Conservation (phyloP, 805 yeast genomes). For the Myxozyma sirexii region DNA sequence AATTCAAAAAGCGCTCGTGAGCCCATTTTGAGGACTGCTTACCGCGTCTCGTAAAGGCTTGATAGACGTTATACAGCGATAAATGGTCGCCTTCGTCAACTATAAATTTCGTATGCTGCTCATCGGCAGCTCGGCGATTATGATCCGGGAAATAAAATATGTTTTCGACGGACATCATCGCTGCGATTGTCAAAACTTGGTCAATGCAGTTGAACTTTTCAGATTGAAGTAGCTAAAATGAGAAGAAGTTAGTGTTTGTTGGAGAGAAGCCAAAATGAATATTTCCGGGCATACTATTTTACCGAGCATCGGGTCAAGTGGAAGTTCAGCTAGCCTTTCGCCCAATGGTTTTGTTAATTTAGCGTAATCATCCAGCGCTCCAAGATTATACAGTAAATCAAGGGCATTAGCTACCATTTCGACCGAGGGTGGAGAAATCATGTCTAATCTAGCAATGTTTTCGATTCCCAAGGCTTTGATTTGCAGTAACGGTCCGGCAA, state of each 20-base stretch:
- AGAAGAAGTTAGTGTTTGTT: too few relatives aligned
- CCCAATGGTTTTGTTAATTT: slow-evolving; percentile 62
- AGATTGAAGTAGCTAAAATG: slow-evolving; percentile 49
- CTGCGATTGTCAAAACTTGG: slow-evolving; percentile 69
- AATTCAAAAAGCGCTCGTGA: slow-evolving; percentile 60
- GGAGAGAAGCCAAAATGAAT: too few relatives aligned
- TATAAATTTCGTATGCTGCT: slow-evolving; percentile 63
- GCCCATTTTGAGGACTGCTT: slow-evolving; percentile 64
- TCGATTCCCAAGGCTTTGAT: slow-evolving; percentile 66
- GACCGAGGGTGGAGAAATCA: slow-evolving; percentile 73
- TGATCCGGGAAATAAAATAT: slow-evolving; percentile 66
- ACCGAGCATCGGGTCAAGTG: slow-evolving; percentile 72
- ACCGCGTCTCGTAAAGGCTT: slow-evolving; percentile 27
- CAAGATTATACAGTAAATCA: slow-evolving; percentile 73
- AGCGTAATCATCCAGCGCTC: slow-evolving; percentile 74
- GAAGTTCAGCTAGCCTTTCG: slow-evolving; percentile 63
- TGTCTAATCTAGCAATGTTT: slow-evolving; percentile 65
- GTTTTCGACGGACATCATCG: slow-evolving; percentile 80
- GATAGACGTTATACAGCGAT: slow-evolving; percentile 59
- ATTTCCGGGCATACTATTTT: slow-evolving; percentile 58
- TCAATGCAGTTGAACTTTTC: slow-evolving; percentile 61
- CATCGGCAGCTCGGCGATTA: slow-evolving; percentile 67
- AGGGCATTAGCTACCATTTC: slow-evolving; percentile 68
- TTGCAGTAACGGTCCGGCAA: slow-evolving; percentile 66
- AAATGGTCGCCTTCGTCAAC: slow-evolving; percentile 80